Conservation (phyloP, 2,329 filamentous ascomycete genomes). For the Amauroascus niger region DNA sequence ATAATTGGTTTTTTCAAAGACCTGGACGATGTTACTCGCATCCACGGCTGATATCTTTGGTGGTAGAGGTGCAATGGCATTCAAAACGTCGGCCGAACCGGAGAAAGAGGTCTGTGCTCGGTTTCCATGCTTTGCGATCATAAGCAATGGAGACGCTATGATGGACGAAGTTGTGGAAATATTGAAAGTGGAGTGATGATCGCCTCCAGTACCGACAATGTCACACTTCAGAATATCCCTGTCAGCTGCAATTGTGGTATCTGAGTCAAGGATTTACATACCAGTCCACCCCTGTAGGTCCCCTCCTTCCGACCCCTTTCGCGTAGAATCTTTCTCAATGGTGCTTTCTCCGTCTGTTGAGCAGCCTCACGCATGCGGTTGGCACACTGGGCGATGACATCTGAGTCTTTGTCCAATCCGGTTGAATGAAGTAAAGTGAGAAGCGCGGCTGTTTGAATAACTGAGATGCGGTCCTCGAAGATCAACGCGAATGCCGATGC, state of each 20-base stretch:
- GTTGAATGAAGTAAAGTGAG: constrained; percentile 90
- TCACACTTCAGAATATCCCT: constrained; percentile 51
- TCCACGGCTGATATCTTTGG: constrained; percentile 66
- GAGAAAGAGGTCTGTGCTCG: constrained; percentile 90
- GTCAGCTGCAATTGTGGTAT: constrained; percentile 5
- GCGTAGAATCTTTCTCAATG: constrained; percentile 53
- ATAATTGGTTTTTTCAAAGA: constrained; percentile 80
- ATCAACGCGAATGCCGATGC: constrained; percentile 82
- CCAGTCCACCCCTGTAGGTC: constrained; percentile 69
- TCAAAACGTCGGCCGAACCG: constrained; percentile 84
- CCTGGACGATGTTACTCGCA: constrained; percentile 57
- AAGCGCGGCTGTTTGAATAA: constrained; percentile 75
- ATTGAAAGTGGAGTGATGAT: constrained; percentile 96
- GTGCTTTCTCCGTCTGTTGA: constrained; percentile 56
- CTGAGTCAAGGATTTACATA: constrained; percentile 39
- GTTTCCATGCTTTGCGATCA: constrained; percentile 93
- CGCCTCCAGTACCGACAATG: constrained; percentile 94
- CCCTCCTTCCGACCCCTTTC: constrained; percentile 57
- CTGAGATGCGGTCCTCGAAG: constrained; percentile 82
- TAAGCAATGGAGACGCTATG: constrained; percentile 71
- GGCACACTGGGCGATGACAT: constrained; percentile 79
- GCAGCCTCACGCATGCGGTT: constrained; percentile 74
- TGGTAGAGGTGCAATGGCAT: constrained; percentile 59
- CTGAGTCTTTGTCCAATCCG: constrained; percentile 68
- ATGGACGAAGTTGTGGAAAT: constrained; percentile 94